Percentiles rank a stretch among this genome's conserved stretches.
Evolutionary conservation across 495 filamentous ascomycete genomes (phyloP).

Genomic region (Wilcoxina mikolae): DNA sequence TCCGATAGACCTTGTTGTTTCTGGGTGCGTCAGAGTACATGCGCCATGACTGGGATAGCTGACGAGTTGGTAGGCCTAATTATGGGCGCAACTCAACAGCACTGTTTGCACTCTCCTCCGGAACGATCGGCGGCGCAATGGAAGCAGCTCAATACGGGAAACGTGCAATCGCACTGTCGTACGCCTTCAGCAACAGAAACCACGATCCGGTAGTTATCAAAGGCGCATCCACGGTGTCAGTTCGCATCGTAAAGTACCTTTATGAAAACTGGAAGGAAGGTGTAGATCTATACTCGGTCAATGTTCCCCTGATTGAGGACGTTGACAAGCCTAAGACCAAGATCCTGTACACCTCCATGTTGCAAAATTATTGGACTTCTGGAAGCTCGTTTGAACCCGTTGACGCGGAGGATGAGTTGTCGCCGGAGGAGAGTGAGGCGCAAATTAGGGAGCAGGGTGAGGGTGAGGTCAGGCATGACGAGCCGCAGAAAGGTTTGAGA

Average conservation of each 20-base stretch:
- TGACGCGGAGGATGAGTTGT: slow-evolving; percentile 40
- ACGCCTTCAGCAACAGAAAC: slow-evolving; percentile 68
- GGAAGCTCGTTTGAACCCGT: slow-evolving; percentile 73
- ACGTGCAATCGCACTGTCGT: slow-evolving; percentile 66
- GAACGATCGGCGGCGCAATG: slow-evolving; percentile 80
- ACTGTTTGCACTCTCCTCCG: slow-evolving; percentile 74
- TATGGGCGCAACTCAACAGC: slow-evolving; percentile 91
- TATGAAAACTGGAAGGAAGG: slow-evolving; percentile 55
- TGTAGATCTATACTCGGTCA: slow-evolving; percentile 73
- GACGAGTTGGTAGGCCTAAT: slow-evolving; percentile 43
- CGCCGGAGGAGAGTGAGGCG: slow-evolving; percentile 48
- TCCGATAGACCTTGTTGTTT: slow-evolving; percentile 71
- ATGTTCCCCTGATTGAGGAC: slow-evolving; percentile 64
- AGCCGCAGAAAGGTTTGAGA: slow-evolving; percentile 12
- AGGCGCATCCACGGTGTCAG: slow-evolving; percentile 52
- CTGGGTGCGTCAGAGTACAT: slow-evolving; percentile 34
- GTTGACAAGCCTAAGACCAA: slow-evolving; percentile 42
- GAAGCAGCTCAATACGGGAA: slow-evolving; percentile 76
- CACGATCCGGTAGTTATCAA: slow-evolving; percentile 67
- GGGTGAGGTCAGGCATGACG: slow-evolving; percentile 28
- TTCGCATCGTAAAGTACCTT: slow-evolving; percentile 64
- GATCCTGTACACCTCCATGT: slow-evolving; percentile 62
- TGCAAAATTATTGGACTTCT: slow-evolving; percentile 76
- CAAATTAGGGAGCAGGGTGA: slow-evolving; percentile 47
- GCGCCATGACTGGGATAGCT: neutral